Conservation (phyloP, 306 rosid species). For the Cajanus cajan region DNA sequence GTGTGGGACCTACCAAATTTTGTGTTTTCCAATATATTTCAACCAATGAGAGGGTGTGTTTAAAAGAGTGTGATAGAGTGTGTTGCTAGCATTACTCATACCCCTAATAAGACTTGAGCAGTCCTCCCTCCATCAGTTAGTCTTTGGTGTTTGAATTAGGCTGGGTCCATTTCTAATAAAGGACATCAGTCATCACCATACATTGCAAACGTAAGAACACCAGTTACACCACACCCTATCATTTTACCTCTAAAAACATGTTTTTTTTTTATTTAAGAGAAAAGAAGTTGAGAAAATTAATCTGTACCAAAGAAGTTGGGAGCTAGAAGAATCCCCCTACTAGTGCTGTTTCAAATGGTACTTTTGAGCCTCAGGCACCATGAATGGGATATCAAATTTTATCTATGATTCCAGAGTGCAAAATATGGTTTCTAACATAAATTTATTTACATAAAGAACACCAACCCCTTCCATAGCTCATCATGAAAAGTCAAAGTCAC, state of each 20-base stretch:
- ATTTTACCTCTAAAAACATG: not conserved
- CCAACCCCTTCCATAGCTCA: not conserved
- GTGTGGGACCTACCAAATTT: no score
- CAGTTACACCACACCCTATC: not conserved
- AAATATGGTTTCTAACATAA: not conserved
- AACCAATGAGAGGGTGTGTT: no score
- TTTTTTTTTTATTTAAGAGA: not conserved
- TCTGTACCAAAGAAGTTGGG: not conserved
- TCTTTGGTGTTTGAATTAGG: not conserved
- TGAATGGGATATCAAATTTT: not conserved
- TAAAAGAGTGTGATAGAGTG: no score
- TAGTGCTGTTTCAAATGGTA: not conserved
- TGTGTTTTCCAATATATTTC: no score
- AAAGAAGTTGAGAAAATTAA: not conserved
- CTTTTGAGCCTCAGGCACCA: not conserved
- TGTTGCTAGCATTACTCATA: no score
- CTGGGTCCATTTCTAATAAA: not conserved
- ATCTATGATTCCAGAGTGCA: not conserved
- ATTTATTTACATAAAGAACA: not conserved
- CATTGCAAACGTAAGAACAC: no score
- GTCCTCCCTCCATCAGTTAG: not conserved
- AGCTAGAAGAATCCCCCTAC: not conserved
- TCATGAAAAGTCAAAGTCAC: conserved; percentile 21
- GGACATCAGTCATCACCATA: not conserved
- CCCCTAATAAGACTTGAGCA: not conserved